Evolutionary conservation across 2,329 filamentous ascomycete genomes (phyloP), one percentile per base, ranked within the genome.

Genomic region (Sporothrix protearum): DNA sequence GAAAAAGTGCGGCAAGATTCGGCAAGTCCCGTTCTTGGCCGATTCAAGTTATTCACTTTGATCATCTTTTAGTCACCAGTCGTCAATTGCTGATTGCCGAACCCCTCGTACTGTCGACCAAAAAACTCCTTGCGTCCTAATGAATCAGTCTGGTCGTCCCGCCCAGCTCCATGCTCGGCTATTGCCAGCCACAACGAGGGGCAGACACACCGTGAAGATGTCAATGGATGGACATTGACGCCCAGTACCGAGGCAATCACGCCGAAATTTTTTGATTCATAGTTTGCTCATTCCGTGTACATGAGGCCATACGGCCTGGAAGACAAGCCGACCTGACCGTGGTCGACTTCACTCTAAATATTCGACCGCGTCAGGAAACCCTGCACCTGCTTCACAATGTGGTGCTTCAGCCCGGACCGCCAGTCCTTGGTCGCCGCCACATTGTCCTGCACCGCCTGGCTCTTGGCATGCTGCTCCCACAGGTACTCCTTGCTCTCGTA

Each of bases 401-500:
- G 71, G 22, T 76, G 77, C 70, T 72, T 75, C 66, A 77, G 36
- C 14, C 76, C 74, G 1, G 75, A 75, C 49, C 77, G 73, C 71
- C 77, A 64, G n/a, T 75, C 71, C 61, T 73, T 74, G 1, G 76
- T 77, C 51, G 73, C 73, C 42, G 68, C 72, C 68, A 76, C 75
- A 59, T 74, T 78, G n/a, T 72, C 73, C 70, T 75, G 75, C 14
- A 79, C 75, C 0, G 77, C 77, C 22, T 75, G 71, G 68, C 77
- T 78, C 61, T 76, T 76, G 51, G 76, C 76, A 69, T 79, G 78
- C 1, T 77, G 76, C 33, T 77, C 74, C 57, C 73, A 75, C 70
- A 79, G 68, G 51, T 78, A 78, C 36, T 75, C 76, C 5, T 74
- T 67, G 69, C 72, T 76, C 64, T 77, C 75, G 64, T 79, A 79